Evolutionary conservation across 148 eudicot genomes (phyloP).

Genomic region (Rhododendron vialii): DNA sequence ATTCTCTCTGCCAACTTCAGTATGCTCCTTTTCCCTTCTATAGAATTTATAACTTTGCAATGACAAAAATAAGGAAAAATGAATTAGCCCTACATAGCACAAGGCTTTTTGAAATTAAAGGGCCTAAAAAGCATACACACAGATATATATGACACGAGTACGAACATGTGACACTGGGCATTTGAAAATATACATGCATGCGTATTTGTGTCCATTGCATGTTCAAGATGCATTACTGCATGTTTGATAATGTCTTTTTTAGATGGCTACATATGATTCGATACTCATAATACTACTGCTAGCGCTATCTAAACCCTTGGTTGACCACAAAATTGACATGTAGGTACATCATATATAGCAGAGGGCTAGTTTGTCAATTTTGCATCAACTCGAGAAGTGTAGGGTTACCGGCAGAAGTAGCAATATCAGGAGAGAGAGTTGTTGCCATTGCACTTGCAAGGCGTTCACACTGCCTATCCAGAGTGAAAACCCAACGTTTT

Average conservation of each 20-base stretch:
- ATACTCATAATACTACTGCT: too few species aligned
- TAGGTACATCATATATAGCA: too few species aligned
- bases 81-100: background rate
- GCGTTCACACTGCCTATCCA: constrained; percentile 41
- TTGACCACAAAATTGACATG: too few species aligned
- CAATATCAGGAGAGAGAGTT: constrained; percentile 23
- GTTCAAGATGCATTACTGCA: too few species aligned
- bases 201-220: too few species aligned
- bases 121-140: background rate
- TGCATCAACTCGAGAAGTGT: background rate
- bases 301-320: too few species aligned
- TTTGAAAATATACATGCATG: too few species aligned
- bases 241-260: too few species aligned
- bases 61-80: background rate
- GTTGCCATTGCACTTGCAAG: constrained; percentile 36
- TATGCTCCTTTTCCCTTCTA: constrained; percentile 31
- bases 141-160: background rate
- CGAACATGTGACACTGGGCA: too few species aligned
- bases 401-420: constrained; percentile 2
- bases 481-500: constrained; percentile 37
- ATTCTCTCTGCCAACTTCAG: constrained; percentile 5
- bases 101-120: background rate
- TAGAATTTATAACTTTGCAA: constrained; percentile 15
- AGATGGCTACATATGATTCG: too few species aligned
- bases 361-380: background rate